Evolutionary conservation across 2,329 filamentous ascomycete species (phyloP), one percentile per base, ranked within the genome.

Genomic region (Beauveria caledonica): DNA sequence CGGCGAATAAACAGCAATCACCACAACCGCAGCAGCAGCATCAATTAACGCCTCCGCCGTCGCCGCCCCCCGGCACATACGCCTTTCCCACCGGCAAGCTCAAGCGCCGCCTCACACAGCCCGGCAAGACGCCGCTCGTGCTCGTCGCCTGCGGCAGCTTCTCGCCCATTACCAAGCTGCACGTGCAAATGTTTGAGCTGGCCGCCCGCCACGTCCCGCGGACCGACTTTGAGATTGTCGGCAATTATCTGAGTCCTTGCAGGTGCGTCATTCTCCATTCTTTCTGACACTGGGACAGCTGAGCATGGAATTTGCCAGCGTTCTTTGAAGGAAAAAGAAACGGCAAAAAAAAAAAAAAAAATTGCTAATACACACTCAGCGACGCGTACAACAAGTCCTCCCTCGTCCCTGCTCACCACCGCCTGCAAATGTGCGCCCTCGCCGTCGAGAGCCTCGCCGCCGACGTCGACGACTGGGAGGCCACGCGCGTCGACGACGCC

Each of bases 391-490:
- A 70, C 56, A 75, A 75, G 61, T 72, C 72, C 52, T 72, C 72
- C 19, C 69, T 76, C 13, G 74, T 72, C 11, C 72, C 71, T 7
- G 71, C 73, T 23, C 62, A 68, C 46, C 72, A 76, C 60, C 72
- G 74, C n/a, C 67, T 75, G 44, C 71, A 87, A 64, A 97, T 97
- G 92, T 96, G 91, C 73, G 83, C 89, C 67, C 79, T 95, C 42
- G 92, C 91, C 8, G 86, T 91, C 25, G 83, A 86, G 66, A 81
- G 88, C 66, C 86, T 89, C 55, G 85, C 71, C 86, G 79, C 95
- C 62, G 91, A 91, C 85, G 89, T 94, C 50, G 91, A 96, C 71
- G 86, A 89, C 0, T 95, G 89, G 87, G 92, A 96, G 78, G 89
- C 90, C 40, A 88, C 67, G 86, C 95, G 75, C 84, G 29, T 60